Base-by-base conservation (phyloP, 306 rosid species). In the Clitoria ternatea region DNA sequence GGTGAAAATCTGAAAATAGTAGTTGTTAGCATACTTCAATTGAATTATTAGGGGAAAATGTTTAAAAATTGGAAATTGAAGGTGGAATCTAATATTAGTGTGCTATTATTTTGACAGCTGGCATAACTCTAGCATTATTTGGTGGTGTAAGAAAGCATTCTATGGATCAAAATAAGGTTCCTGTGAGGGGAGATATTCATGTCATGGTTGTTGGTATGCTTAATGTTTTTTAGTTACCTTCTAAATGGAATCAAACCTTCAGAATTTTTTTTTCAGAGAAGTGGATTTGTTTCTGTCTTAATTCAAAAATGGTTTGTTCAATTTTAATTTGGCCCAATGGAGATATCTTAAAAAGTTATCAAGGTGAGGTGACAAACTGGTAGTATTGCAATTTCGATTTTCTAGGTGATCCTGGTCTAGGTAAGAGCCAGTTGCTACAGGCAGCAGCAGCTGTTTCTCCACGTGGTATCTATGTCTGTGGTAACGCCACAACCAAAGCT, bases 161-260 rank as follows among this genome's bases (percentile, higher is more conserved):
- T 66, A 85, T 80, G 83, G 96, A 94, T 81, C 88, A 80, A 78
- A 94, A 91, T 78, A 94, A 90, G 89, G 96, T 94, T 84, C 96
- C 96, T 67, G 98, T 94, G 42, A 84, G 98, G 82, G 96, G 98
- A 74, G 98, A 90, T 73, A 85, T 94, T 76, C 97, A 94, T 87
- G 92, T 90, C 80, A 76, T 94, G 66, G 79, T 90, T 73, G 98
- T 94, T 61, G 98, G 98, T 94, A 89, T 69, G 87, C 32, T 69
- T 76, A 39, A 50, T 76, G 63, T 60, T 72, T 65, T 69, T 63
- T 52, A 61, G 73, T 52, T 85, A 20, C 74, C 59, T 61, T 66
- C 66, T 62, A 60, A 43, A 66, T 24, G 54, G 64, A 77, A 63
- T 61, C 62, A 60, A 72, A 69, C 49, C 32, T 59, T 14, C 43